Base-by-base conservation (phyloP, 2,329 filamentous ascomycete genomes). In the Xylogone sp. region DNA sequence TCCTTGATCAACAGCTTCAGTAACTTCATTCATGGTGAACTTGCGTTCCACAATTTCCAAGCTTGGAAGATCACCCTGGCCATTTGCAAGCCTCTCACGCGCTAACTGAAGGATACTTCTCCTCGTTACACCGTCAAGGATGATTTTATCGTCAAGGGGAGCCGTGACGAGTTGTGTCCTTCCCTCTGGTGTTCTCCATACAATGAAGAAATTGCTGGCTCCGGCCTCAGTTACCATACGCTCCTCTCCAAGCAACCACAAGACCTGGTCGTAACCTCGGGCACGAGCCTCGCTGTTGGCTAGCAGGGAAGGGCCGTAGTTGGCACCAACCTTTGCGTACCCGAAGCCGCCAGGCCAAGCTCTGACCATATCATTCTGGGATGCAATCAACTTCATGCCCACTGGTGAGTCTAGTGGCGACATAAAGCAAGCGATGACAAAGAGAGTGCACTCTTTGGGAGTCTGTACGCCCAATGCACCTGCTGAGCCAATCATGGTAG, bases 271-370 rank as follows among this genome's bases (percentile, higher is more conserved):
- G 71, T 84, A 97, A 0, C 93, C 92, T 42, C 81, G 73, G 10
- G 73, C 74, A 51, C 84, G 75, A 2, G 92, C 92, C 68, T 92
- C 87, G 18, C 79, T 78, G 46, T 91, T 91, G 3, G 90, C 88
- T 49, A 90, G 77, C 49, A 97, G 77, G 19, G 82, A 86, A 18
- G 92, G 92, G 0, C 92, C 92, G 69, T 96, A 97, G 76, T 96
- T 97, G 55, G 92, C 92, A 50, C 92, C 92, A 29, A 97, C 82
- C 73, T 97, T 97, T 54, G 91, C 90, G 65, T 87, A 92, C 1
- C 92, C 92, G 68, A 95, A 96, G 9, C 93, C 92, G 55, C 92
- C 92, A 19, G 90, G 90, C 92, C 92, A 97, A 12, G 92, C 91
- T 58, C 92, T 86, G 52, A 96, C 84, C 75, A 86, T 88, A 68